phyloP scores from a whole-genome alignment of 495 filamentous ascomycete species.

The Penicillium argentinense region DNA sequence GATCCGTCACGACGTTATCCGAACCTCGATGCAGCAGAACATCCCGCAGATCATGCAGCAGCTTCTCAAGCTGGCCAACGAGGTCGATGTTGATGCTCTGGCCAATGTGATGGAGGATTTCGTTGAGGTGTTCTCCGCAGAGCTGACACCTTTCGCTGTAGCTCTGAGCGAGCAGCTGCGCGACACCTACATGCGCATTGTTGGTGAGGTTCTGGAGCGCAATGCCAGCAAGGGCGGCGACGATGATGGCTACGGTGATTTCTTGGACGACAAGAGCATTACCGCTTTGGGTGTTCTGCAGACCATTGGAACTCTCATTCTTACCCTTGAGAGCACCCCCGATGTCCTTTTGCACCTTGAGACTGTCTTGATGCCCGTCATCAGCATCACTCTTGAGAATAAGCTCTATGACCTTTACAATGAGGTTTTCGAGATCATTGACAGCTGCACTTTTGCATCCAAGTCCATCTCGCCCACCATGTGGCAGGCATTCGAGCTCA shows the following conservation, averaged over 20 bases:
- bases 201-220: conserved; percentile 85
- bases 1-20: conserved; percentile 92
- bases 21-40: conserved; percentile 91
- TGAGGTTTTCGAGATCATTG: conserved; percentile 97
- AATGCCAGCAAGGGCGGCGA: conserved; percentile 66
- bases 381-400: conserved; percentile 92
- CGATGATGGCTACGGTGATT: conserved; percentile 80
- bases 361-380: conserved; percentile 94
- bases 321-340: conserved; percentile 94
- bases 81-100: conserved; percentile 89
- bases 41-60: conserved; percentile 99
- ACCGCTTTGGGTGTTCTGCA: conserved; percentile 94
- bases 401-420: conserved; percentile 97
- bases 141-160: conserved; percentile 97
- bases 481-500: conserved; percentile 97
- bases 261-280: conserved; percentile 97
- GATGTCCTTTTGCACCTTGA: conserved; percentile 93
- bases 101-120: conserved; percentile 99
- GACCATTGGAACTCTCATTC: conserved; percentile 95
- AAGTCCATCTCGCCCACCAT: conserved; percentile 93
- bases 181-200: conserved; percentile 93
- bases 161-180: conserved; percentile 94
- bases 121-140: conserved; percentile 94
- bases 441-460: conserved; percentile 98
- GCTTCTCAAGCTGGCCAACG: conserved; percentile 91